Base-by-base conservation (phyloP, 257 asterid genomes). In the Ballota nigra region DNA sequence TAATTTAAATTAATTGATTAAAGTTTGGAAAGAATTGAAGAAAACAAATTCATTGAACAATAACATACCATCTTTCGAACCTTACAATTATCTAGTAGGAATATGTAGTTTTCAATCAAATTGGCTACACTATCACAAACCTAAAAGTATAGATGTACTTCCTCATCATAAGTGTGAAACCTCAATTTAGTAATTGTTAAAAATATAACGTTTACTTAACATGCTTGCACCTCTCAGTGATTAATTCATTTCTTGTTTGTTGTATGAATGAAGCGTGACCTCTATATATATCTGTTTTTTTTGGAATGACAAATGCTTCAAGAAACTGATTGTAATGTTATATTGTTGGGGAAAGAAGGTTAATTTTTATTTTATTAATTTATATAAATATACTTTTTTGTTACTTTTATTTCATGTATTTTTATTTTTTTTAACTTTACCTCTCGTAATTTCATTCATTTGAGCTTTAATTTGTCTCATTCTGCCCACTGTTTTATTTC, bases 31-130 rank as follows among this genome's bases (percentile, higher is more conserved):
- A 20, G 7, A 8, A 53, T 3, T 4, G 31, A 9, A 4, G 31
- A 15, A 8, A 53, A 8, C 20, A 11, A 26, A 57, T 28, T 59
- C 4, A 28, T 12, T 15, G 20, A 58, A 13, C 2, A 26, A 5
- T 15, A 11, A 10, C 0, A 45, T 15, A 45, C 2, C 53, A 45
- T 55, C 40, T 34, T 0, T 36, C 34, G 29, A 22, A 20, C 24
- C 29, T 7, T 22, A 29, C 15, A 36, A n/a, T 62, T 52, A 71
- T 63, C 41, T 10, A 67, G 70, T 78, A 71, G 85, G 77, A 70
- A 26, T 56, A 9, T 75, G 79, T 28, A 38, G 43, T 68, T 75
- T 75, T 75, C 81, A 71, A 70, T 40, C 49, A 38, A 47, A 73
- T 3, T 11, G 41, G 12, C 45, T 43, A 59, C 13, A 51, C 23